Evolutionary conservation across 2,329 filamentous ascomycete species (phyloP), one percentile per base, ranked within the genome.

Genomic region (Xylariaceae sp.): DNA sequence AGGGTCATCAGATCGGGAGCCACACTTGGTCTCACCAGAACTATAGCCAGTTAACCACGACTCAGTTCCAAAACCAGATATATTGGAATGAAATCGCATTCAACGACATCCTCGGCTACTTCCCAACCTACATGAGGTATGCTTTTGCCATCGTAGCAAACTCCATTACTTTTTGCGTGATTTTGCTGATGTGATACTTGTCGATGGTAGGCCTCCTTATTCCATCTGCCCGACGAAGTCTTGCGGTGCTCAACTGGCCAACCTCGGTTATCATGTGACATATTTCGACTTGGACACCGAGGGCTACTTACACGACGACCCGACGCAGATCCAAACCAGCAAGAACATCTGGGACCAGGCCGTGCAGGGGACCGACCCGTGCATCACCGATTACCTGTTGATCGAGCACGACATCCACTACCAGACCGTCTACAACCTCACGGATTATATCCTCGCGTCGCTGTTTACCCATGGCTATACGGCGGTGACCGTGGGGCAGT

Each of bases 401-500:
- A 70, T 72, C 55, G 71, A 79, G 59, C 76, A 79, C 60, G 76
- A 79, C 61, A 74, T 77, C 51, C 74, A 78, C 60, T 66, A 71
- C 45, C 71, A 75, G 62, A 71, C 71, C 3, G 76, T 76, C n/a
- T 70, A 73, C 53, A 75, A 76, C 57, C 68, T 79, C 41, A 76
- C 74, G 8, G 70, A 73, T 27, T 76, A 75, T 62, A 68, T 77
- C 50, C 64, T 77, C 31, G 62, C 66, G 26, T 70, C 70, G 29
- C 69, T 81, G 9, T 69, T 71, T 48, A 60, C 61, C 4, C 68
- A 73, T 35, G 78, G 77, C 1, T 75, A 72, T 56, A 62, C 64
- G 44, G 73, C 73, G 51, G 79, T 81, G 37, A 79, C 79, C 3
- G 76, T 82, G 4, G 80, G 80, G 3, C 72, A 81, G 60, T 83